Percentiles rank a stretch among this genome's conserved stretches.
phyloP scores from a whole-genome alignment of 1,284 basidiomycete genomes.

The Austroboletus niveus region DNA sequence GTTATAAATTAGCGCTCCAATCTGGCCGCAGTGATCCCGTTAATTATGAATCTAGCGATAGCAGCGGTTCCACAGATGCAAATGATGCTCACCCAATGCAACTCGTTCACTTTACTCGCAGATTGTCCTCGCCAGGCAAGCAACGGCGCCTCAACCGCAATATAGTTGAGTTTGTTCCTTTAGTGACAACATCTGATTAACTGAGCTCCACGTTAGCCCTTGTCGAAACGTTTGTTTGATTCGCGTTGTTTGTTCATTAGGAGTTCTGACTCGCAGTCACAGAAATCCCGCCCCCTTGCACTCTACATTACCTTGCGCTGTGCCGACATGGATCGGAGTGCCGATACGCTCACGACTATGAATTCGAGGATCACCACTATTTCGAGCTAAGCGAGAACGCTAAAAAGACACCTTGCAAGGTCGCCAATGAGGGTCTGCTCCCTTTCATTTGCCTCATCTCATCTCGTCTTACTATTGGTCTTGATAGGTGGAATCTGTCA shows the following conservation, averaged over 20 bases:
- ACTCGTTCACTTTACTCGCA: slow-evolving; percentile 27
- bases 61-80: slow-evolving; percentile 35
- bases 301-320: slow-evolving; percentile 54
- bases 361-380: slow-evolving; percentile 50
- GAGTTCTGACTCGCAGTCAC: slow-evolving; percentile 11
- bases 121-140: slow-evolving; percentile 33
- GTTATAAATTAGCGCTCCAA: slow-evolving; percentile 33
- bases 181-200: slow-evolving; percentile 13
- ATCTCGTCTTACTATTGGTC: slow-evolving; percentile 2
- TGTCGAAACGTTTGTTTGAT: slow-evolving; percentile 53
- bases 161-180: slow-evolving; percentile 42
- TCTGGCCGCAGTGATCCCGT: slow-evolving; percentile 17
- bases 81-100: slow-evolving; percentile 30
- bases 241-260: slow-evolving; percentile 7
- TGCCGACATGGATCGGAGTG: slow-evolving; percentile 56
- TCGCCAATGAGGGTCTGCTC: slow-evolving; percentile 48
- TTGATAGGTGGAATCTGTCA: slow-evolving; percentile 48
- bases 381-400: slow-evolving; percentile 50
- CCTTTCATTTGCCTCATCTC: background rate
- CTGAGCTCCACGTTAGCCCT: slow-evolving; percentile 37
- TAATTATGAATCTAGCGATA: slow-evolving; percentile 28
- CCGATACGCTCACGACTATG: slow-evolving; percentile 58
- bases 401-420: slow-evolving; percentile 57
- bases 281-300: slow-evolving; percentile 62
- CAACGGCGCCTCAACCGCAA: slow-evolving; percentile 47